These are phyloP conservation scores for Quercus agrifolia DNA, from an alignment of 306 rosid genomes.

Conservation along the genomic window DNA sequence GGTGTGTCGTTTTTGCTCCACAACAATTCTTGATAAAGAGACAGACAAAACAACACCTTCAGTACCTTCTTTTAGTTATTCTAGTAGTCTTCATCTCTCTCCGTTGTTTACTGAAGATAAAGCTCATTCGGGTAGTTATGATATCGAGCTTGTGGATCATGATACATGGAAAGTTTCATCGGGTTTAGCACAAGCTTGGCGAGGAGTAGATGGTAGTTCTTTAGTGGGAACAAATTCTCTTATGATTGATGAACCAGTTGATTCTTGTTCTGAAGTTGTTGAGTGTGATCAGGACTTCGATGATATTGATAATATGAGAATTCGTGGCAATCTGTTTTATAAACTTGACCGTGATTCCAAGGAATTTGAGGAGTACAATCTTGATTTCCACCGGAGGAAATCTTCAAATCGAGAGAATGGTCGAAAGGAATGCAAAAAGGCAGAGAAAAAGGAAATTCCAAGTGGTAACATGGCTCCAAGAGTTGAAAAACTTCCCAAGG, in stretches of 20 bases:
- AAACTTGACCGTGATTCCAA: slow-evolving; percentile 75
- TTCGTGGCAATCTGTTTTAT: slow-evolving; percentile 61
- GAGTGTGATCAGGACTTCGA: slow-evolving; percentile 59
- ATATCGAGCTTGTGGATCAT: slow-evolving; percentile 63
- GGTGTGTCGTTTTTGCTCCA: slow-evolving; percentile 28
- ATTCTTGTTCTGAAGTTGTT: slow-evolving; percentile 15
- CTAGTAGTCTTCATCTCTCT: slow-evolving; percentile 41
- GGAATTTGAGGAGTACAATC: slow-evolving; percentile 79
- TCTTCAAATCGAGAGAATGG: slow-evolving; percentile 39
- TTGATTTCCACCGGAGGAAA: slow-evolving; percentile 68
- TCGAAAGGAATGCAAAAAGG: slow-evolving; percentile 19
- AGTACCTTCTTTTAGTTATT: slow-evolving; percentile 19
- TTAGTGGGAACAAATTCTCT: slow-evolving; percentile 9
- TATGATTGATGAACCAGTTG: slow-evolving; percentile 29
- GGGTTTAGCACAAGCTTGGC: slow-evolving; percentile 64
- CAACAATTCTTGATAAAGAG: slow-evolving; percentile 21
- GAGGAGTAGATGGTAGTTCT: slow-evolving; percentile 19
- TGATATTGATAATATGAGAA: slow-evolving; percentile 69
- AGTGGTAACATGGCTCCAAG: slow-evolving; percentile 11
- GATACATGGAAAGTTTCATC: slow-evolving; percentile 74
- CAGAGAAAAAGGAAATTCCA: slow-evolving; percentile 24
- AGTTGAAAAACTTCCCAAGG: slow-evolving; percentile 33
- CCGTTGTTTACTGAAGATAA: slow-evolving; percentile 42
- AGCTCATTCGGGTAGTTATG: slow-evolving; percentile 34
- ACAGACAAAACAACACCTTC: slow-evolving; percentile 12